Base-by-base conservation (phyloP, 139 green algal species). In the Volvox reticuliferus region DNA sequence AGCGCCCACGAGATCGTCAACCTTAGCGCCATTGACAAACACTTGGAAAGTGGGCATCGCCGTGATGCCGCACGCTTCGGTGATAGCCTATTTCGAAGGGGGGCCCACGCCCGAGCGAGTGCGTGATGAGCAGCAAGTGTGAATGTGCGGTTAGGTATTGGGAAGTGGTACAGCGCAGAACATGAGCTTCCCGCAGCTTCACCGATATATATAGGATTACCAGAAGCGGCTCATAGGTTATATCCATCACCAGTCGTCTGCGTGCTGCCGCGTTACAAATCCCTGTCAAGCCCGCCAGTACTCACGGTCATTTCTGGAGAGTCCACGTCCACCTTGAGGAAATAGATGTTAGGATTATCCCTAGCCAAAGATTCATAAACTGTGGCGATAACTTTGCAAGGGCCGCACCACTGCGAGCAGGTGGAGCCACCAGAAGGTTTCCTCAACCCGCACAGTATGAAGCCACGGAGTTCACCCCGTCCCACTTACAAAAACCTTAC, bases 1-100 rank as follows among this genome's bases (percentile, higher is more conserved):
- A 0, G 96, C 96, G 33, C 96, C 96, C 28, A 97, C 90, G 67
- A 98, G 79, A 67, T 97, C 96, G 20, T 96, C 94, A 26, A 97
- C 93, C 93, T 97, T 97, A 26, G 79, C 80, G n/a, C 93, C 93
- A 82, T 95, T 79, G 87, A 95, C 93, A 65, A 87, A 98, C 26
- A 93, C 85, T 55, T 97, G 95, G 96, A 99, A 99, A 63, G 97
- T 98, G 36, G 97, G 97, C 96, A 99, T 98, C 37, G 96, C 97
- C 63, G 63, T 92, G 85, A 99, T 95, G 35, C 96, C 95, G 79
- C 82, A 95, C 2, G 90, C 87, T 35, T 86, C 89, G 12, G 96
- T 94, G 26, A 98, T 95, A 35, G 93, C 89, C 90, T 96, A 88
- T 63, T 73, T 30, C 21, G 65, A 16, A 16, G 65, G 3, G 2